Percentiles rank a stretch among this genome's conserved stretches.
phyloP scores from a whole-genome alignment of 768 basidiomycete genomes.

The Boletus coccyginus region DNA sequence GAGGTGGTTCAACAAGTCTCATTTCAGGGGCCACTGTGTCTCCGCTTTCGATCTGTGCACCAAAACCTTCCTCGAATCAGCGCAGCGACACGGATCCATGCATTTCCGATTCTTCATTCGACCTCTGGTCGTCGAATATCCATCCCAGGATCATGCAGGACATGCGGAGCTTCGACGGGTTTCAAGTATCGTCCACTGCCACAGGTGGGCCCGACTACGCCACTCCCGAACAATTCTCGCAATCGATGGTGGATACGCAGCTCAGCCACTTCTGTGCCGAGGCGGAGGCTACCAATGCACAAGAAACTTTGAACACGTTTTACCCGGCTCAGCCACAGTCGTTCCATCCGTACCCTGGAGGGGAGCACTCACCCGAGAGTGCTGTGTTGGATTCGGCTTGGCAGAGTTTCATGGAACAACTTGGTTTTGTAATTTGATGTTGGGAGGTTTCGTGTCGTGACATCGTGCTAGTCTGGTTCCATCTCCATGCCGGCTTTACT shows the following conservation, averaged over 20 bases:
- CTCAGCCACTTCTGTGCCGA: constrained; percentile 18
- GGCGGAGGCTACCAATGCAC: constrained; percentile 11
- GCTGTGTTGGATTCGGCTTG: constrained; percentile 58
- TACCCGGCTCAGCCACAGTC: constrained; percentile 14
- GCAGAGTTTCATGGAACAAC: constrained; percentile 67
- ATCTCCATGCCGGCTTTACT: background rate
- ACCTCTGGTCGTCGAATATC: constrained; percentile 11
- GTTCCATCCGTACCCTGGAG: constrained; percentile 1
- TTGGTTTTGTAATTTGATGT: constrained; percentile 42
- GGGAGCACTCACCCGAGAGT: constrained; percentile 12
- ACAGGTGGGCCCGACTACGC: constrained; percentile 30
- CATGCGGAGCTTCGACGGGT: constrained; percentile 43
- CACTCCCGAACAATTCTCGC: constrained; percentile 24
- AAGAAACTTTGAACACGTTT: constrained; percentile 14
- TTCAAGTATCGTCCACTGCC: constrained; percentile 21
- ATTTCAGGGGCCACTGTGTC: constrained; percentile 24
- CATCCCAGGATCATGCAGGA: constrained; percentile 49
- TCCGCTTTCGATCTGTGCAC: constrained; percentile 7
- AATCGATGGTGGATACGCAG: constrained; percentile 33
- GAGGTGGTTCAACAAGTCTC: constrained; percentile 49
- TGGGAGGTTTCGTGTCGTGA: background rate
- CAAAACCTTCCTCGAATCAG: constrained; percentile 13
- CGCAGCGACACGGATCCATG: background rate
- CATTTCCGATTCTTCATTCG: constrained; percentile 2
- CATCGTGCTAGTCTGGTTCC: background rate